Base-by-base conservation (phyloP, 2,329 filamentous ascomycete genomes). In the Aspergillus japonicus region DNA sequence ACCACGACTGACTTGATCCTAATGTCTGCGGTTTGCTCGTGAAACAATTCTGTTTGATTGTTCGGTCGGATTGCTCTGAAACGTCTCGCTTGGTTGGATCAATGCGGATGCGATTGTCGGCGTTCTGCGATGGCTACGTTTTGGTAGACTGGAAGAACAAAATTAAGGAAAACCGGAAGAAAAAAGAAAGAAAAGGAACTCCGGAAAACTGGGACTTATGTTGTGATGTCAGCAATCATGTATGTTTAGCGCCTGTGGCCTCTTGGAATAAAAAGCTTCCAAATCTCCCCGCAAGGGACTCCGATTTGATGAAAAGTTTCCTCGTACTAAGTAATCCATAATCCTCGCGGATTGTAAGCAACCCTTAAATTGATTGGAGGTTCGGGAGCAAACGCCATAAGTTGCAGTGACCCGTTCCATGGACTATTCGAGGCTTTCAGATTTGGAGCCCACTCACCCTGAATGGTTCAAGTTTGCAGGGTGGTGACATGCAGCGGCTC, bases 1-100 rank as follows among this genome's bases (percentile, higher is more conserved):
- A 54, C 53, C 39, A 54, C 53, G 48, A 52, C 44, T 50, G 53
- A 55, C 56, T 61, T 59, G 59, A 57, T 61, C 52, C 50, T 49
- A 61, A 63, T 63, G 61, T 58, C 58, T 55, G 54, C 57, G 62
- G 58, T 54, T 49, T 62, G 65, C 54, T 60, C 61, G 62, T 62
- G 64, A 61, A 63, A 58, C 1, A 62, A 58, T 58, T 50, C 63
- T 54, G 57, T 64, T 64, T 42, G 39, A 6, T 19, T 42, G 6
- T 8, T 16, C 39, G 8, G 16, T 19, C 16, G 39, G 16, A 19
- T 42, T 16, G 39, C 19, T 7, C 16, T 42, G 39, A 42, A 16
- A 42, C 39, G 16, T 42, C 16, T 42, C 39, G 39, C 16, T 42
- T 42, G 14, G 55, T 31, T 14, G 52, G 44, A 47, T 35, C 42